Evolutionary conservation across 345 rosid species (phyloP).

Genomic region (Nasturtium officinale): DNA sequence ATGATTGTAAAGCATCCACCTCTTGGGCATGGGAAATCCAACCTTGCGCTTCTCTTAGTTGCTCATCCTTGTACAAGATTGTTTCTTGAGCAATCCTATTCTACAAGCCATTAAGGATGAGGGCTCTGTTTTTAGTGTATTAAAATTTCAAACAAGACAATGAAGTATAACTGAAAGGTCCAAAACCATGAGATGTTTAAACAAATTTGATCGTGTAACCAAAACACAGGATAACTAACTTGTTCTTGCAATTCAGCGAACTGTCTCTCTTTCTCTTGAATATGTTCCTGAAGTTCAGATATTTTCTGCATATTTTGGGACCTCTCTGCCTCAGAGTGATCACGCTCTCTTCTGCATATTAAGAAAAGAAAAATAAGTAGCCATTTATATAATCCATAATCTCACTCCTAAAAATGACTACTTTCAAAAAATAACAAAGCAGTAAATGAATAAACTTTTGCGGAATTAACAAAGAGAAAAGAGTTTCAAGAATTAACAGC

Average conservation of each 20-base stretch:
- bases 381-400: not conserved
- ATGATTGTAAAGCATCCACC: constrained; percentile 83
- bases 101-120: constrained; percentile 55
- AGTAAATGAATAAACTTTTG: not conserved
- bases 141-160: not conserved
- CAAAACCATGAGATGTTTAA: constrained; percentile 9
- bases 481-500: not conserved
- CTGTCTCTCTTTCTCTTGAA: constrained; percentile 91
- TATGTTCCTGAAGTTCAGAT: constrained; percentile 84
- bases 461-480: not conserved
- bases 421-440: not conserved
- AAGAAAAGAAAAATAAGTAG: constrained; percentile 1
- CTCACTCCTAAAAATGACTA: not conserved
- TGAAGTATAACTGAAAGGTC: constrained; percentile 4
- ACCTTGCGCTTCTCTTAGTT: constrained; percentile 73
- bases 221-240: constrained; percentile 48
- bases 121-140: not conserved
- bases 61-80: constrained; percentile 81
- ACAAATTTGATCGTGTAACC: not conserved
- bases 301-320: constrained; percentile 76
- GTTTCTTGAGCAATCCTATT: constrained; percentile 89
- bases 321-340: constrained; percentile 96
- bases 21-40: constrained; percentile 88
- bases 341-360: constrained; percentile 88
- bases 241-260: constrained; percentile 86